Evolutionary conservation across 805 yeast genomes (phyloP).

Genomic region (Kluyveromyces wickerhamii): DNA sequence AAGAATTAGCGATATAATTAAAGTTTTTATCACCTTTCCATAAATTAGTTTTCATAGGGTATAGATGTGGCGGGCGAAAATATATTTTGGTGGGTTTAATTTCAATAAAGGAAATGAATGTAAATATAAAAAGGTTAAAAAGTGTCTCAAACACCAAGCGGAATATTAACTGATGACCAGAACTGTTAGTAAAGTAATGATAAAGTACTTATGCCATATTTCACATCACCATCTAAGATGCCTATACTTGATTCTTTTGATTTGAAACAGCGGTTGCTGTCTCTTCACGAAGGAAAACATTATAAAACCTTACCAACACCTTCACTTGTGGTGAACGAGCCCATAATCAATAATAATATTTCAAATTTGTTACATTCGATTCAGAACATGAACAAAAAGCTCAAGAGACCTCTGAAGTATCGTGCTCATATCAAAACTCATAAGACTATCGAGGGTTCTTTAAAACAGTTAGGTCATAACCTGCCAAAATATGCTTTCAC

Average conservation of each 20-base stretch:
- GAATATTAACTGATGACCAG: too few relatives aligned
- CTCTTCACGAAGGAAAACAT: conserved; percentile 29
- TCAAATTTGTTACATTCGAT: conserved; percentile 43
- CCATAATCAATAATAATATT: conserved; percentile 36
- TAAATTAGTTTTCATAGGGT: too few relatives aligned
- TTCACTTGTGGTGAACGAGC: conserved; percentile 35
- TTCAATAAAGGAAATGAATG: too few relatives aligned
- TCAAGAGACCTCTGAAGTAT: conserved; percentile 31
- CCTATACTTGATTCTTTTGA: too few relatives aligned
- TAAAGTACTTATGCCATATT: too few relatives aligned
- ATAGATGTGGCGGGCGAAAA: too few relatives aligned
- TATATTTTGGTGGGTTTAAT: too few relatives aligned
- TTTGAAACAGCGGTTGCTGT: conserved; percentile 11
- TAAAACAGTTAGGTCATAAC: conserved; percentile 44
- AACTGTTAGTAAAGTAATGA: too few relatives aligned
- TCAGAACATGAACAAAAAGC: conserved; percentile 25
- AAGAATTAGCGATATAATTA: too few relatives aligned
- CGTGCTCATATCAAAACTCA: conserved; percentile 75
- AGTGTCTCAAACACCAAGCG: too few relatives aligned
- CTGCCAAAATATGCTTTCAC: conserved; percentile 21
- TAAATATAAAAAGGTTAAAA: too few relatives aligned
- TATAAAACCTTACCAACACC: conserved; percentile 40
- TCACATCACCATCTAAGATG: background rate
- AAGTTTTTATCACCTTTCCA: too few relatives aligned
- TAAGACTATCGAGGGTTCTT: conserved; percentile 54